Evolutionary conservation across 768 basidiomycete species (phyloP).

Genomic region (Phylloporus rhodoxanthus): DNA sequence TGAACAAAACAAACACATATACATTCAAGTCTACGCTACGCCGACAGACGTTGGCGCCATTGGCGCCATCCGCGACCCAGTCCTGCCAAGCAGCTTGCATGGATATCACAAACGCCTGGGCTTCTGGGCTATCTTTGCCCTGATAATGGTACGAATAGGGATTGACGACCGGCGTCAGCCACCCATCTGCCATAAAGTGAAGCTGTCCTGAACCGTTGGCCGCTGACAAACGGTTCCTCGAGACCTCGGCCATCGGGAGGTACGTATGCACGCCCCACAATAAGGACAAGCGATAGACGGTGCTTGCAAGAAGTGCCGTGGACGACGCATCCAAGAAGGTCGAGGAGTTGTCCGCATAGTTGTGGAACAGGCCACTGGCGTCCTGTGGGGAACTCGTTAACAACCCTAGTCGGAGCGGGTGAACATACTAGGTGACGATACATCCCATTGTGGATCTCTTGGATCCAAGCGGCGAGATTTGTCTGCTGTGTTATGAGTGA

Average conservation of each 20-base stretch:
- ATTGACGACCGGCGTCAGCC: constrained; percentile 71
- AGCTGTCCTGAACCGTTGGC: constrained; percentile 21
- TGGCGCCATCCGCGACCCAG: constrained; percentile 55
- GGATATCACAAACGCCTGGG: constrained; percentile 71
- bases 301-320: constrained; percentile 68
- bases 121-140: constrained; percentile 63
- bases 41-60: constrained; percentile 40
- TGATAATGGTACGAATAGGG: constrained; percentile 47
- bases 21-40: neutral
- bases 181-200: constrained; percentile 56
- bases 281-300: constrained; percentile 68
- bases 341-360: constrained; percentile 57
- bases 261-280: constrained; percentile 43
- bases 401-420: neutral
- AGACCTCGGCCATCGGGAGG: constrained; percentile 53
- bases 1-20: neutral
- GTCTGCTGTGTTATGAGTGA: constrained; percentile 45
- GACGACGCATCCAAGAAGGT: constrained; percentile 72
- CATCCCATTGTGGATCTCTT: constrained; percentile 71
- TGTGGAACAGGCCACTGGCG: constrained; percentile 42
- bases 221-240: constrained; percentile 37
- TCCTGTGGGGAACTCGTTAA: neutral
- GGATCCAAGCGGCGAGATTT: constrained; percentile 59
- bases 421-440: constrained; percentile 52
- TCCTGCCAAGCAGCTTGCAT: constrained; percentile 73